Percentiles rank a stretch among this genome's conserved stretches.
These are phyloP conservation scores for Brettanomyces bruxellensis DNA, from an alignment of 805 yeast genomes.

Conservation along the genomic window DNA sequence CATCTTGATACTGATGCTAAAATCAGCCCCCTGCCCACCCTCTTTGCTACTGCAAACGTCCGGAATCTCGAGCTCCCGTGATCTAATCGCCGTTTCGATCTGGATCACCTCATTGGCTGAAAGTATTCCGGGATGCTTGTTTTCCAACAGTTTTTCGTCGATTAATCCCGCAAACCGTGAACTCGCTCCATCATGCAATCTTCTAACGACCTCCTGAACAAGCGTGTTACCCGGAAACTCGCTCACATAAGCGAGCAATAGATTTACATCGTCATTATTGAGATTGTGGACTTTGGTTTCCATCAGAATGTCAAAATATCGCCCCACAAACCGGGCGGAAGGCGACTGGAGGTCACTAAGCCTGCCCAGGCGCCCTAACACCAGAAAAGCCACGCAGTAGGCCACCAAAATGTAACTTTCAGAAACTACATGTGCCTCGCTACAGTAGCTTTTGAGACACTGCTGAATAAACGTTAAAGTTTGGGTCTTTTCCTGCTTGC, in stretches of 20 bases:
- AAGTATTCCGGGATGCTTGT: constrained; percentile 4
- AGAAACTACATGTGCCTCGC: constrained; percentile 6
- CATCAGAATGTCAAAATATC: constrained; percentile 27
- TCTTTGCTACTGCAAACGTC: constrained; percentile 8
- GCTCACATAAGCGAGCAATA: constrained; percentile 15
- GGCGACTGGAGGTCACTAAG: neutral
- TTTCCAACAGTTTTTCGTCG: constrained; percentile 10
- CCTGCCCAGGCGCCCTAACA: constrained; percentile 4
- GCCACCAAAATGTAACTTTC: constrained; percentile 20
- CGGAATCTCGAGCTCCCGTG: constrained; percentile 63
- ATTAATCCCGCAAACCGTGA: constrained; percentile 11
- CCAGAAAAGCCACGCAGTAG: constrained; percentile 16
- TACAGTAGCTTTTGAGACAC: constrained; percentile 11
- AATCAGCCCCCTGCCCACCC: constrained; percentile 25
- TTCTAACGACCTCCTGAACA: constrained; percentile 4
- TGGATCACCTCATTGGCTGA: constrained; percentile 11
- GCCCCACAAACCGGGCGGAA: constrained; percentile 9
- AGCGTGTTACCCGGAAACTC: constrained; percentile 12
- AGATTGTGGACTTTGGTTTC: constrained; percentile 24
- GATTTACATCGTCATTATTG: constrained; percentile 18
- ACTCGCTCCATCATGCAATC: constrained; percentile 7
- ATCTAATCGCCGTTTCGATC: constrained; percentile 36
- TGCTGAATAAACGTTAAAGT: constrained; percentile 7
- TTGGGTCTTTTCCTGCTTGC: constrained; percentile 5
- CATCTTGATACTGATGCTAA: constrained; percentile 40